Evolutionary conservation across 2,329 filamentous ascomycete genomes (phyloP).

Genomic region (Teratosphaeria nubilosa): DNA sequence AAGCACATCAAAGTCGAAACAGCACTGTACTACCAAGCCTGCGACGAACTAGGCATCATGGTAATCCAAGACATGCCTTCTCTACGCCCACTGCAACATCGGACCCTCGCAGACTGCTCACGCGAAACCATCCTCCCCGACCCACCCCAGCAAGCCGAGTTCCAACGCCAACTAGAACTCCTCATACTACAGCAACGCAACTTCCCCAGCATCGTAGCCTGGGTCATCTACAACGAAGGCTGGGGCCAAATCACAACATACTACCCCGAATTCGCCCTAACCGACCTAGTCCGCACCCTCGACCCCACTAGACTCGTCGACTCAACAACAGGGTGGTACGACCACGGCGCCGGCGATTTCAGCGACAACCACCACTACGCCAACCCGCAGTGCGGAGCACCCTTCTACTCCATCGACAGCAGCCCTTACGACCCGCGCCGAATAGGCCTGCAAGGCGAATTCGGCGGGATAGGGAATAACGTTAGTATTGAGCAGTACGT

Average conservation of each 20-base stretch:
- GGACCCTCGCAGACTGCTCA: constrained; percentile 19
- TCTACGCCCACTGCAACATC: constrained; percentile 34
- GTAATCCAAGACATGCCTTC: constrained; percentile 66
- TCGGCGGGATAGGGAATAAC: constrained; percentile 59
- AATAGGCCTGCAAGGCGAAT: constrained; percentile 62
- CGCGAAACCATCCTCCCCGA: constrained; percentile 24
- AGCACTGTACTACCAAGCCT: constrained; percentile 57
- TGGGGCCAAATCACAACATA: constrained; percentile 52
- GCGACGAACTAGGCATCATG: constrained; percentile 54
- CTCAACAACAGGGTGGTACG: constrained; percentile 55
- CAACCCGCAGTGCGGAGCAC: constrained; percentile 59
- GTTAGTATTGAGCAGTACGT: constrained; percentile 45
- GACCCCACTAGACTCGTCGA: constrained; percentile 57
- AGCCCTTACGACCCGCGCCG: constrained; percentile 48
- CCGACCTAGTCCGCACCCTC: constrained; percentile 43
- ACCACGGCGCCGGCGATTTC: constrained; percentile 59
- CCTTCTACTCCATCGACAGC: constrained; percentile 51
- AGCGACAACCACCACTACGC: constrained; percentile 64
- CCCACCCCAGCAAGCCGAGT: constrained; percentile 50
- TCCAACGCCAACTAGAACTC: constrained; percentile 51
- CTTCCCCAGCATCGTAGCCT: constrained; percentile 55
- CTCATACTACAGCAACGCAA: constrained; percentile 54
- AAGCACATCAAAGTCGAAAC: constrained; percentile 53
- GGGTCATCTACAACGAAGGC: constrained; percentile 63
- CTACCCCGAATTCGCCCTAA: constrained; percentile 47